Percentiles rank a stretch among this genome's conserved stretches.
Conservation (phyloP, 139 green algal genomes). For the Chlorella sp. region DNA sequence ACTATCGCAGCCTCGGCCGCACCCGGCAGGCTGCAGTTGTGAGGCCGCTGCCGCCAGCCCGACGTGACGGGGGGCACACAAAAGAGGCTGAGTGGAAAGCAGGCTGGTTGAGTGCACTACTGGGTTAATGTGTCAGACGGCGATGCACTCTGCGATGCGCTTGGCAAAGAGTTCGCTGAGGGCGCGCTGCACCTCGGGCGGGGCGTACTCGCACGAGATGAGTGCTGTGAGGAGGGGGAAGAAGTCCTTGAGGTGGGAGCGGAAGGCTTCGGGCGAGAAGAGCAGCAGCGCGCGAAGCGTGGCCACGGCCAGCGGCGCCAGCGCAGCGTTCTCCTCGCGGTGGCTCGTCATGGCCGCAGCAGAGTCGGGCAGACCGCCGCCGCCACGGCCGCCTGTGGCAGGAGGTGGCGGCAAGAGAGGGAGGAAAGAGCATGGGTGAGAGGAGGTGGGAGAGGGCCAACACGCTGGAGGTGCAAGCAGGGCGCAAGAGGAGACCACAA, state of each 20-base stretch:
- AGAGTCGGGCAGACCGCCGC: not conserved
- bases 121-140: no score
- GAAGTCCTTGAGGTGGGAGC: conserved; percentile 74
- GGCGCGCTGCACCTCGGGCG: conserved; percentile 85
- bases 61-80: not conserved
- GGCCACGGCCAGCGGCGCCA: conserved; percentile 74
- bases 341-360: conserved; percentile 31
- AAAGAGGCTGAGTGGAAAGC: not conserved
- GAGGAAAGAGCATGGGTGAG: no score
- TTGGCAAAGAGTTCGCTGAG: conserved; percentile 84
- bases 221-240: conserved; percentile 91
- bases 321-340: conserved; percentile 68
- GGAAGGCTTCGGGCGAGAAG: conserved; percentile 75
- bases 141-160: conserved; percentile 54
- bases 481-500: not conserved
- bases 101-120: not conserved
- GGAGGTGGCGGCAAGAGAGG: not conserved
- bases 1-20: no score
- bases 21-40: no score
- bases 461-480: not conserved
- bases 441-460: not conserved
- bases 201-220: conserved; percentile 82
- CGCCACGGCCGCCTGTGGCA: not conserved
- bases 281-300: conserved; percentile 73
- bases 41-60: no score